Evolutionary conservation across 441 rosid genomes (phyloP).

Genomic region (Viola pubescens): DNA sequence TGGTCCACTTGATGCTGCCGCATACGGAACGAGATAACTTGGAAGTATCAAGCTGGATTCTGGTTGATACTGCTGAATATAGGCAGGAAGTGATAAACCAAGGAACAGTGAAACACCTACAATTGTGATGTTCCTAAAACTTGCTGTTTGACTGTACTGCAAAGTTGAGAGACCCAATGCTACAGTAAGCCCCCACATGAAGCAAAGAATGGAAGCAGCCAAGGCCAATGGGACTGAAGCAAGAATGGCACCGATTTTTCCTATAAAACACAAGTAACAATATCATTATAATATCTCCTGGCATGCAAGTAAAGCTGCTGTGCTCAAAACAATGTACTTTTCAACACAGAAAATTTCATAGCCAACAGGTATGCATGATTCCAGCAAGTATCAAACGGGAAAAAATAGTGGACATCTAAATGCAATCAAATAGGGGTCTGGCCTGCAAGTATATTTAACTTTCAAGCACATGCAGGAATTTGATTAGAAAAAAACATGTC

Average conservation of each 20-base stretch:
- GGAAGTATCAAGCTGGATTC: constrained; percentile 52
- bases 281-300: not conserved
- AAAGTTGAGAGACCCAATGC: constrained; percentile 74
- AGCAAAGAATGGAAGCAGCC: constrained; percentile 84
- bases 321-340: too few species aligned
- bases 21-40: constrained; percentile 57
- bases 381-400: too few species aligned
- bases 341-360: too few species aligned
- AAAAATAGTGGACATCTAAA: too few species aligned
- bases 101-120: constrained; percentile 84
- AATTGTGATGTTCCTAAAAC: constrained; percentile 75
- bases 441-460: too few species aligned
- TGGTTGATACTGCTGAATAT: constrained; percentile 70
- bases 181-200: constrained; percentile 72
- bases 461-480: too few species aligned
- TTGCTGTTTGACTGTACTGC: constrained; percentile 61
- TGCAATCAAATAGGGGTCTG: too few species aligned
- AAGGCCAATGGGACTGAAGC: constrained; percentile 82
- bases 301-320: too few species aligned
- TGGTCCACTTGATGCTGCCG: constrained; percentile 92
- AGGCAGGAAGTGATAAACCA: constrained; percentile 72
- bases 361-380: too few species aligned
- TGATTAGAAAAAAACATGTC: too few species aligned
- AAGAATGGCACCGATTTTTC: constrained; percentile 83
- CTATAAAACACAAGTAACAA: constrained; percentile 28